Conservation (phyloP, 306 rosid genomes). For the Pyrus bretschneideri region DNA sequence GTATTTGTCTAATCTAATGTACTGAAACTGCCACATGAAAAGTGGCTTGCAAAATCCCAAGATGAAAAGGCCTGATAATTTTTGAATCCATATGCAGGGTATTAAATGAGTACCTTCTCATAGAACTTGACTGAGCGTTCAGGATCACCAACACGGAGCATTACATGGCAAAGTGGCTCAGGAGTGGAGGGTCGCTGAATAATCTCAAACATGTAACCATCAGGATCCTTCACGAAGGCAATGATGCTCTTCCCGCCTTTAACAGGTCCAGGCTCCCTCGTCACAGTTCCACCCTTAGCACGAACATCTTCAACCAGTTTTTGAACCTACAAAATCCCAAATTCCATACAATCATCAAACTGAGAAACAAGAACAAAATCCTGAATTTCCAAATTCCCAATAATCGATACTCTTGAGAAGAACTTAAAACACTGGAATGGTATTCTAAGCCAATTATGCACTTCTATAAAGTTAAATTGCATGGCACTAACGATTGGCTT, state of each 20-base stretch:
- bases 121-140: conserved; percentile 86
- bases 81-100: background rate
- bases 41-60: background rate
- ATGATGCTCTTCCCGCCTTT: conserved; percentile 65
- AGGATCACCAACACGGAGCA: conserved; percentile 94
- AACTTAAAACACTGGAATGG: too few species aligned
- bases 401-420: background rate
- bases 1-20: background rate
- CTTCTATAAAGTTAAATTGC: too few species aligned
- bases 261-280: conserved; percentile 92
- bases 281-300: conserved; percentile 69
- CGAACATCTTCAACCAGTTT: conserved; percentile 64
- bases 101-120: conserved; percentile 53
- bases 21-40: background rate
- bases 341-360: background rate
- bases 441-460: too few species aligned
- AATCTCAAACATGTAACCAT: conserved; percentile 79
- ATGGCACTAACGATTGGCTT: too few species aligned
- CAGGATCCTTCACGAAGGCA: conserved; percentile 92
- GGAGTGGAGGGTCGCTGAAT: conserved; percentile 75
- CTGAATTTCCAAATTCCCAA: background rate
- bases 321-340: conserved; percentile 42
- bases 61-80: background rate
- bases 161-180: conserved; percentile 87
- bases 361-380: background rate